Evolutionary conservation across 2,329 filamentous ascomycete genomes (phyloP).

Genomic region (Alternaria angustiovoidea): DNA sequence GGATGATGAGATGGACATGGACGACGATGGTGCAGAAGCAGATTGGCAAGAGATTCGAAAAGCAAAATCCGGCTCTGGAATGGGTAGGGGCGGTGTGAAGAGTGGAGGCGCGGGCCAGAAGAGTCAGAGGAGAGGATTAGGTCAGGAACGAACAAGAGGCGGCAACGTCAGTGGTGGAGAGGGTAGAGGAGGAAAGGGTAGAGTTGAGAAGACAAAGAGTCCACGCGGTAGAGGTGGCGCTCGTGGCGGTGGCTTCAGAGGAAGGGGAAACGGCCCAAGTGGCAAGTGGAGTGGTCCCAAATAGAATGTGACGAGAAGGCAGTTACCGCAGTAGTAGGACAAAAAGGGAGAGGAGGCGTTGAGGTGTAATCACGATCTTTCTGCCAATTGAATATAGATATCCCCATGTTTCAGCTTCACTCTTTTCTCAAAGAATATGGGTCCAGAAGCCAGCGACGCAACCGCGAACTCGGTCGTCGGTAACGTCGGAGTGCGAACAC

Average conservation of each 20-base stretch:
- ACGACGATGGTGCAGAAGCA: conserved; percentile 51
- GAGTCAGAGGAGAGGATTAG: conserved; percentile 47
- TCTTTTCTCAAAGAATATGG: background rate
- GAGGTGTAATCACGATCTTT: background rate
- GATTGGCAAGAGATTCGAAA: conserved; percentile 46
- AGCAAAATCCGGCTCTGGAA: conserved; percentile 45
- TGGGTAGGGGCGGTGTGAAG: conserved; percentile 37
- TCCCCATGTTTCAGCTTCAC: background rate
- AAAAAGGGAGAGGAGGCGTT: conserved; percentile 12
- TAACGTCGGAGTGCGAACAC: background rate
- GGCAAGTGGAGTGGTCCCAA: conserved; percentile 20
- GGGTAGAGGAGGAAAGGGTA: conserved; percentile 26
- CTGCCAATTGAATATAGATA: background rate
- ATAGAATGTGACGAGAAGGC: background rate
- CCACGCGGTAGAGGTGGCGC: conserved; percentile 19
- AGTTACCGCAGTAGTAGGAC: background rate
- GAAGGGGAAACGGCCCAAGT: conserved; percentile 10
- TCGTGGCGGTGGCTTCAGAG: conserved; percentile 20
- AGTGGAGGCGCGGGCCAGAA: conserved; percentile 28
- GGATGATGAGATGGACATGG: conserved; percentile 58
- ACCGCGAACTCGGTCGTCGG: background rate
- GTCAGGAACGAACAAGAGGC: conserved; percentile 47
- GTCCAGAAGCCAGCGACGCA: background rate
- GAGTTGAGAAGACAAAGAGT: conserved; percentile 18
- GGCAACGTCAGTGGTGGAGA: conserved; percentile 29